phyloP scores from a whole-genome alignment of 805 yeast species.

The Kluyveromyces lactis region DNA sequence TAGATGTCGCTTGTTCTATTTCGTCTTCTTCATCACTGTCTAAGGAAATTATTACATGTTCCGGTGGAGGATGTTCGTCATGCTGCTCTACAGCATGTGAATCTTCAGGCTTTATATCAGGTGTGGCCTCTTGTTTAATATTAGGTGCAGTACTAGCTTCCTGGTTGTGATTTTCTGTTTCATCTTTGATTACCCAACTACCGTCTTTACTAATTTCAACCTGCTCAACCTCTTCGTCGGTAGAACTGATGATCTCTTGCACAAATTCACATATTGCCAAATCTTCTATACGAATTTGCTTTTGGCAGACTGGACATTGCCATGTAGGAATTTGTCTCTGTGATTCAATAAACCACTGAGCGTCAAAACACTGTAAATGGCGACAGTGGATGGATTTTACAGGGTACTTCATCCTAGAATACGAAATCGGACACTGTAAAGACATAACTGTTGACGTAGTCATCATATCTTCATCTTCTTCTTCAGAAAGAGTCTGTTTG shows the following conservation, averaged over 20 bases:
- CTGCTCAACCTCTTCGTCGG: conserved; percentile 49
- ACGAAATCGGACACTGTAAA: conserved; percentile 73
- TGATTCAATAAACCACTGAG: conserved; percentile 57
- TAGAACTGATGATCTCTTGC: conserved; percentile 45
- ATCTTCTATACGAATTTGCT: conserved; percentile 41
- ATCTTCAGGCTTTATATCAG: conserved; percentile 15
- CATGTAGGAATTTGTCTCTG: conserved; percentile 79
- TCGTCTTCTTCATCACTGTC: conserved; percentile 45
- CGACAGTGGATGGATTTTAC: conserved; percentile 60
- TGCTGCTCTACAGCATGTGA: conserved; percentile 13
- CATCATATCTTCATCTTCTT: conserved; percentile 63
- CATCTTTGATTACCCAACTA: conserved; percentile 45
- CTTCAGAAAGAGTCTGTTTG: conserved; percentile 29
- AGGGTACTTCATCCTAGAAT: conserved; percentile 62
- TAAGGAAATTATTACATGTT: conserved; percentile 39
- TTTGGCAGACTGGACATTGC: conserved; percentile 80
- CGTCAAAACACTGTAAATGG: conserved; percentile 88
- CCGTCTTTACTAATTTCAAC: conserved; percentile 70
- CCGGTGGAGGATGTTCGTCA: conserved; percentile 9
- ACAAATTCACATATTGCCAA: conserved; percentile 72
- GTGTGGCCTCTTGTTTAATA: conserved; percentile 9
- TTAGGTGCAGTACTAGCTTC: conserved; percentile 6
- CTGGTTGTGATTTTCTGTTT: conserved; percentile 16
- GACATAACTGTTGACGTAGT: conserved; percentile 60
- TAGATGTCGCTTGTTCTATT: conserved; percentile 8